Conservation (phyloP, 306 rosid species). For the Boehmeria nivea region DNA sequence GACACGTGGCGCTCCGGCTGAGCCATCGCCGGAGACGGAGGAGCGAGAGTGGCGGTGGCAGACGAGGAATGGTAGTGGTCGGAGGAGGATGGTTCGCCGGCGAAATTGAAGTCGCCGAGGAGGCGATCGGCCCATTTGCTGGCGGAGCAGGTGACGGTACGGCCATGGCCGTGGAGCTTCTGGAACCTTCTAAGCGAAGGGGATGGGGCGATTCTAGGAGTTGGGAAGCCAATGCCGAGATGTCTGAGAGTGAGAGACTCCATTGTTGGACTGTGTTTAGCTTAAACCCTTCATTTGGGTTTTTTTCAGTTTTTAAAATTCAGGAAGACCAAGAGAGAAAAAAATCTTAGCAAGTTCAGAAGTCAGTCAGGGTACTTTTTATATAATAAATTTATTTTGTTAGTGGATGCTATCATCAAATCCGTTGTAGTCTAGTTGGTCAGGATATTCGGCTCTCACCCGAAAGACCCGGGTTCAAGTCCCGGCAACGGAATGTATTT, state of each 20-base stretch:
- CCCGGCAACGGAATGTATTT: constrained; percentile 34
- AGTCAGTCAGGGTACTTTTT: too few relatives aligned
- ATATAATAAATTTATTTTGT: neutral
- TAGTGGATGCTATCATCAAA: fast-evolving
- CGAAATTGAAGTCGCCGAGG: constrained; percentile 82
- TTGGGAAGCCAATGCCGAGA: constrained; percentile 37
- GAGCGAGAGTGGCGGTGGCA: constrained; percentile 40
- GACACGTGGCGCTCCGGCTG: constrained; percentile 61
- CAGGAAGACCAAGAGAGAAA: neutral
- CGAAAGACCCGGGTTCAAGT: constrained; percentile 49
- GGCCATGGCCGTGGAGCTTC: constrained; percentile 19
- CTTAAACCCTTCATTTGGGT: constrained; percentile 10
- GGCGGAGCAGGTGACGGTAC: constrained; percentile 45
- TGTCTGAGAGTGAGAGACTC: constrained; percentile 43
- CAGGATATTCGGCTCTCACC: constrained; percentile 46
- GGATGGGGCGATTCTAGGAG: constrained; percentile 24
- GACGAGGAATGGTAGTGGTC: constrained; percentile 25
- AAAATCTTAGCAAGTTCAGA: too few relatives aligned
- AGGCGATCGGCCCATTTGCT: constrained; percentile 96
- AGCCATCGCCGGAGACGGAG: constrained; percentile 27
- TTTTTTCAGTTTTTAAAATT: neutral
- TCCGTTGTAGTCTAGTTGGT: constrained; percentile 55
- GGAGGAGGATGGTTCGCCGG: constrained; percentile 53
- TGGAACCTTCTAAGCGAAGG: constrained; percentile 20
- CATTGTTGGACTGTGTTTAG: constrained; percentile 18